These are phyloP conservation scores for Paramecium primaurelia DNA, from an alignment of 73 alveolate genomes.

Conservation along the genomic window DNA sequence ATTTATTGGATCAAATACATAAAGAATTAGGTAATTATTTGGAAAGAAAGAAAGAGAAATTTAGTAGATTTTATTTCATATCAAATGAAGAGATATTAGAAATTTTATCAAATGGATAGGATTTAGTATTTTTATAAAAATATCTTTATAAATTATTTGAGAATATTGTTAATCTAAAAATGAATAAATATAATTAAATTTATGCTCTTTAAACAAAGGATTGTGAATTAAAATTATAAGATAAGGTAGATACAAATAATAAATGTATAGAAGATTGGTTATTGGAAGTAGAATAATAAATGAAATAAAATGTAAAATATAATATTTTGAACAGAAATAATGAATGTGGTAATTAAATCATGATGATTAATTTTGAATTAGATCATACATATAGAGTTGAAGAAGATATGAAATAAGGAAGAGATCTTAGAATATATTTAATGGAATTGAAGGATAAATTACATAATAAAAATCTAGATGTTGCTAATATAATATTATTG, in stretches of 20 bases:
- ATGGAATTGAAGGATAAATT: conserved; percentile 72
- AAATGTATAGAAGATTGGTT: conserved; percentile 20
- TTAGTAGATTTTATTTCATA: background rate
- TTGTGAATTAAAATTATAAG: background rate
- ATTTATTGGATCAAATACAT: background rate
- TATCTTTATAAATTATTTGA: background rate
- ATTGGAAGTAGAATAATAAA: background rate
- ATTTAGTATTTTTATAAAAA: background rate
- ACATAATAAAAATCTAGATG: conserved; percentile 63
- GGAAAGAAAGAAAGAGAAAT: background rate
- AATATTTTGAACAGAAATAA: background rate
- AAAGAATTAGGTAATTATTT: background rate
- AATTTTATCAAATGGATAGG: background rate
- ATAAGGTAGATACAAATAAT: background rate
- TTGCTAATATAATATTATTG: conserved; percentile 68
- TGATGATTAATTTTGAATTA: background rate
- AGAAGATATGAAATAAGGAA: background rate
- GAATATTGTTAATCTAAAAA: background rate
- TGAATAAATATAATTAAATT: background rate
- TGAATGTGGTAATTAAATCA: background rate
- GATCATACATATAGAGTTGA: background rate
- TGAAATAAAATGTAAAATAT: background rate
- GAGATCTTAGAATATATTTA: conserved; percentile 51
- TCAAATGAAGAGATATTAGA: background rate
- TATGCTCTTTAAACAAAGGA: background rate